These are phyloP conservation scores for Biscogniauxia mediterranea DNA, from an alignment of 2,329 filamentous ascomycete genomes.

Conservation along the genomic window DNA sequence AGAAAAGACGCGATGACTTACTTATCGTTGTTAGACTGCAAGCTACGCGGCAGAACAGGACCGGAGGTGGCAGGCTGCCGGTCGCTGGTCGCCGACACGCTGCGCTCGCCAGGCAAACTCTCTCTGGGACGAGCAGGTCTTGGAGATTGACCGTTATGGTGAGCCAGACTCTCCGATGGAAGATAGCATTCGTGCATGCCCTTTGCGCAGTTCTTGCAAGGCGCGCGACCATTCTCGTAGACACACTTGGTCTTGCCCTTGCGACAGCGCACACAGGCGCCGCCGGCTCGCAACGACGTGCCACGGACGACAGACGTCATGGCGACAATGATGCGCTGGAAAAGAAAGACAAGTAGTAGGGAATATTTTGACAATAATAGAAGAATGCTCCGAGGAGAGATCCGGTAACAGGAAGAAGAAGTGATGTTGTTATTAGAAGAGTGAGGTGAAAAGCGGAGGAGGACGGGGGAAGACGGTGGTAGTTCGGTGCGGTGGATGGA, in stretches of 20 bases:
- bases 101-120: slow-evolving; percentile 51
- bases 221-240: slow-evolving; percentile 61
- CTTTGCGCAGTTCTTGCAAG: slow-evolving; percentile 63
- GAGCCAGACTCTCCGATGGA: slow-evolving; percentile 58
- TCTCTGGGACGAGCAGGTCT: slow-evolving; percentile 53
- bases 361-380: slow-evolving; percentile 4
- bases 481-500: slow-evolving; percentile 32
- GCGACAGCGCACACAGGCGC: slow-evolving; percentile 61
- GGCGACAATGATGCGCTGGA: slow-evolving; percentile 12
- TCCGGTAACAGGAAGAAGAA: slow-evolving; percentile 23
- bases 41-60: slow-evolving; percentile 43
- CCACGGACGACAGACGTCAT: slow-evolving; percentile 54
- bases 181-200: slow-evolving; percentile 64
- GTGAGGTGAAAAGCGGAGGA: slow-evolving; percentile 28
- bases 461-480: slow-evolving; percentile 31
- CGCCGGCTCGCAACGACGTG: slow-evolving; percentile 59
- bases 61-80: slow-evolving; percentile 46
- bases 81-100: slow-evolving; percentile 43
- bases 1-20: slow-evolving; percentile 39
- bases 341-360: slow-evolving; percentile 6
- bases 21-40: slow-evolving; percentile 52
- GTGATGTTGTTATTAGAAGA: slow-evolving; percentile 16
- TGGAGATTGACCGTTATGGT: slow-evolving; percentile 59
- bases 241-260: slow-evolving; percentile 65
- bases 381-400: slow-evolving; percentile 25